Percentiles rank a stretch among this genome's conserved stretches.
Conservation (phyloP, 352 stramenopile genomes). For the Phytophthora ramorum region DNA sequence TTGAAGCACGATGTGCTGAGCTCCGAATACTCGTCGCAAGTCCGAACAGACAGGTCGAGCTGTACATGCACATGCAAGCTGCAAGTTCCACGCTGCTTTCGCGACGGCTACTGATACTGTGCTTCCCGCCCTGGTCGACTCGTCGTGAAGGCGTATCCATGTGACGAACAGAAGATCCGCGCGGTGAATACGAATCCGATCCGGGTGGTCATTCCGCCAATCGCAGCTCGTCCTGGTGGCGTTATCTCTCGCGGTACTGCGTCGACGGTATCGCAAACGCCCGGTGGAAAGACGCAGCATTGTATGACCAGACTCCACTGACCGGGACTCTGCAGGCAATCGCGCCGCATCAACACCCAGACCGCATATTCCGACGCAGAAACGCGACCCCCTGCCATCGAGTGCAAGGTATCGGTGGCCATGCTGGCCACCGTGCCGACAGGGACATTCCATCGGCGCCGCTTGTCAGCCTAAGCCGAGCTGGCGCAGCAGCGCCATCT, state of each 20-base stretch:
- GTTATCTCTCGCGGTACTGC: not conserved
- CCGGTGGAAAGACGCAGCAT: not conserved
- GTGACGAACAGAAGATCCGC: not conserved
- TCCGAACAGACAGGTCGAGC: not conserved
- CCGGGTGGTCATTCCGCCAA: not conserved
- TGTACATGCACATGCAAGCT: too few relatives aligned
- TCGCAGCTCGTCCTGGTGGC: not conserved
- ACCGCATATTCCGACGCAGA: not conserved
- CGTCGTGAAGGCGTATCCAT: not conserved
- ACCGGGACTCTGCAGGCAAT: not conserved
- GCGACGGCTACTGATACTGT: not conserved
- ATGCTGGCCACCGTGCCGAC: too few relatives aligned
- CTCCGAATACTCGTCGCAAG: not conserved
- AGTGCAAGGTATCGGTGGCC: not conserved
- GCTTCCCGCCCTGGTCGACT: not conserved
- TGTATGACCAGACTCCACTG: not conserved
- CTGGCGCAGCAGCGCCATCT: not conserved
- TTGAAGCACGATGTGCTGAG: not conserved
- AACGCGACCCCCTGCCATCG: not conserved
- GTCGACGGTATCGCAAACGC: not conserved
- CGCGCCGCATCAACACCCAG: not conserved
- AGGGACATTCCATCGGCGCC: not conserved
- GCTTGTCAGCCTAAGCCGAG: not conserved
- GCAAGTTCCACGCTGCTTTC: too few relatives aligned
- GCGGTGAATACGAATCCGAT: not conserved